phyloP scores from a whole-genome alignment of 2,329 filamentous ascomycete genomes.

The Annulohypoxylon truncatum region DNA sequence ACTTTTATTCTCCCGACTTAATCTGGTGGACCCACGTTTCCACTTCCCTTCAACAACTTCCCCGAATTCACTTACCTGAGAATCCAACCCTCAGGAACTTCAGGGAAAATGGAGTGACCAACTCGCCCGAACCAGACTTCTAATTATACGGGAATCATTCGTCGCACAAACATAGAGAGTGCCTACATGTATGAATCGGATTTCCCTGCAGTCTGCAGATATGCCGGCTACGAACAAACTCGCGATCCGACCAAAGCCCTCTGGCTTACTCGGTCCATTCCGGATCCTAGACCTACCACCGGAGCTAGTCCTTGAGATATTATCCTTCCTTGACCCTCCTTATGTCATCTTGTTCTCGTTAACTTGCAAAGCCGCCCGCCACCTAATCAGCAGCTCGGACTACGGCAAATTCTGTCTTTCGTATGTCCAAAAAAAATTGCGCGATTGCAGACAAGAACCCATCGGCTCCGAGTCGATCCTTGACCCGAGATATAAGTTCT shows the following conservation, averaged over 20 bases:
- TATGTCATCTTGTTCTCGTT: conserved; percentile 21
- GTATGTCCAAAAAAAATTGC: background rate
- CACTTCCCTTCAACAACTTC: background rate
- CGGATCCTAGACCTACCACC: conserved; percentile 14
- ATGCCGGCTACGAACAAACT: background rate
- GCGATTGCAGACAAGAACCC: background rate
- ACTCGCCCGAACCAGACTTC: background rate
- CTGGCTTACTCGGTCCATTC: background rate
- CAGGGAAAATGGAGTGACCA: background rate
- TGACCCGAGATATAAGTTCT: conserved; percentile 1
- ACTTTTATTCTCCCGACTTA: background rate
- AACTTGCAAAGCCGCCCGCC: conserved; percentile 17
- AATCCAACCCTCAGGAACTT: background rate
- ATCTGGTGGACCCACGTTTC: background rate
- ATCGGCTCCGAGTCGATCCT: background rate
- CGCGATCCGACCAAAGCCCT: background rate
- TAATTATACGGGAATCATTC: background rate
- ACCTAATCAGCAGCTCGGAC: background rate
- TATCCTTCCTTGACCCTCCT: conserved; percentile 10
- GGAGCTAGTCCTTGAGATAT: conserved; percentile 15
- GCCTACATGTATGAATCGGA: background rate
- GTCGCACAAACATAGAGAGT: background rate
- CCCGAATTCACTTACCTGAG: background rate
- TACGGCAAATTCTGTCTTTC: background rate
- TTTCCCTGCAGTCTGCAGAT: background rate